Evolutionary conservation across 1,139 yeast species (phyloP).

Genomic region (Yamadazyma atlantica): DNA sequence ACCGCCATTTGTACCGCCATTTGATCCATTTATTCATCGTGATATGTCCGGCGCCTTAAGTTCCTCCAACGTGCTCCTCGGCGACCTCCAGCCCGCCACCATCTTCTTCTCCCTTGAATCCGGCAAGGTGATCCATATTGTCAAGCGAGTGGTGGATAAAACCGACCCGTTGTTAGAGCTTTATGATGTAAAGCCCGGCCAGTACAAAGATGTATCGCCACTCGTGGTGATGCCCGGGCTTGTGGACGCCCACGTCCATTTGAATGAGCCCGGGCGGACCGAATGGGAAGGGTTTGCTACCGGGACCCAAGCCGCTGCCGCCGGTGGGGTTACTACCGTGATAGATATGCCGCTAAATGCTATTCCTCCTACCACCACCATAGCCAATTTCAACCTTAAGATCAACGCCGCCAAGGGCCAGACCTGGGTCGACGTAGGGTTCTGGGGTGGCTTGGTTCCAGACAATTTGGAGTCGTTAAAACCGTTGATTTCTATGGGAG

Average conservation of each 20-base stretch:
- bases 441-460: slow-evolving; percentile 95
- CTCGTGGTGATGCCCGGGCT: slow-evolving; percentile 79
- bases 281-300: slow-evolving; percentile 96
- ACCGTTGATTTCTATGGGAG: slow-evolving; percentile 81
- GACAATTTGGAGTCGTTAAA: slow-evolving; percentile 64
- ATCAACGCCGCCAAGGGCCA: slow-evolving; percentile 76
- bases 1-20: no score
- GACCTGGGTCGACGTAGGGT: slow-evolving; percentile 91
- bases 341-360: slow-evolving; percentile 96
- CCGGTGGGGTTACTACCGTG: slow-evolving; percentile 95
- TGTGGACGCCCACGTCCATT: slow-evolving; percentile 90
- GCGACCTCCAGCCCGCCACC: slow-evolving; percentile 59
- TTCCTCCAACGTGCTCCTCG: slow-evolving; percentile 62
- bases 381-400: slow-evolving; percentile 71
- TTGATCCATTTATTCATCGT: not conserved
- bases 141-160: not conserved
- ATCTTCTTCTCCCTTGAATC: slow-evolving; percentile 59
- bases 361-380: slow-evolving; percentile 89
- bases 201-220: slow-evolving; percentile 61
- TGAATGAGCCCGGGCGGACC: slow-evolving; percentile 92
- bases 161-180: slow-evolving; percentile 31
- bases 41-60: slow-evolving; percentile 63
- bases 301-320: slow-evolving; percentile 88
- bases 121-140: slow-evolving; percentile 63
- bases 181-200: slow-evolving; percentile 42